Evolutionary conservation across 2,329 filamentous ascomycete genomes (phyloP).

Genomic region (Macrophomina tecta): DNA sequence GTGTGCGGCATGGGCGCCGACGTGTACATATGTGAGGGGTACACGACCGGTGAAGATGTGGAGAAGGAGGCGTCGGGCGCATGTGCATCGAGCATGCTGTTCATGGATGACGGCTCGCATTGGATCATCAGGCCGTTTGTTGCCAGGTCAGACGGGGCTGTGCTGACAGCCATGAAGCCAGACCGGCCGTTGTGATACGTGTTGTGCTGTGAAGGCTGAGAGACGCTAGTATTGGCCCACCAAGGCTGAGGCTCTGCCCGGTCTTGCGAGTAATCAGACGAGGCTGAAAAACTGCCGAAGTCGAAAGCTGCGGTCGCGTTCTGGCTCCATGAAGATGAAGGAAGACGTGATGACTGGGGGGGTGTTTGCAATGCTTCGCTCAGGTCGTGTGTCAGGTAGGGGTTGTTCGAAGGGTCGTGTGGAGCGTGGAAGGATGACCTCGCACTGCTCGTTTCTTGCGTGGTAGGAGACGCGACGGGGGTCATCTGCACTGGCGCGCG

Average conservation of each 20-base stretch:
- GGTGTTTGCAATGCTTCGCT: constrained; percentile 45
- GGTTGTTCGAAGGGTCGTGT: constrained; percentile 33
- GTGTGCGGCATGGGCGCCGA: constrained; percentile 7
- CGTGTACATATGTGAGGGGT: constrained; percentile 25
- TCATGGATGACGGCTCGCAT: constrained; percentile 26
- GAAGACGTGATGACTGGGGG: constrained; percentile 40
- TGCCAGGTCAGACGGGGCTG: constrained; percentile 26
- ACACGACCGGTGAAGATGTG: constrained; percentile 26
- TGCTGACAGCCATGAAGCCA: constrained; percentile 26
- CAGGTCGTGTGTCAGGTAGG: constrained; percentile 32
- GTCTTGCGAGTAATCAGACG: constrained; percentile 36
- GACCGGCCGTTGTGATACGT: constrained; percentile 34
- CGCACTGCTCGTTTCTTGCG: constrained; percentile 13
- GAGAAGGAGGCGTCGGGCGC: constrained; percentile 19
- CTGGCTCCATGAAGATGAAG: constrained; percentile 41
- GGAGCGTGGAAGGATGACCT: constrained; percentile 32
- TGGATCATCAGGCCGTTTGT: constrained; percentile 28
- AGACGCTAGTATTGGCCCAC: constrained; percentile 35
- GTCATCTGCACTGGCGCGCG: constrained; percentile 27
- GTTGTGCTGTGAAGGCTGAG: constrained; percentile 30
- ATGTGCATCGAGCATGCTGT: constrained; percentile 25
- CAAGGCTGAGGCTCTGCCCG: constrained; percentile 36
- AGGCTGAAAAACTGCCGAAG: constrained; percentile 39
- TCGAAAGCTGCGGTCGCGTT: constrained; percentile 38
- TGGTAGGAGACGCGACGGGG: constrained; percentile 24